A percentile compares a stretch with the other conserved stretches of the same genome.
phyloP scores from a whole-genome alignment of 139 green algal genomes.

The Medakamo hakoo region DNA sequence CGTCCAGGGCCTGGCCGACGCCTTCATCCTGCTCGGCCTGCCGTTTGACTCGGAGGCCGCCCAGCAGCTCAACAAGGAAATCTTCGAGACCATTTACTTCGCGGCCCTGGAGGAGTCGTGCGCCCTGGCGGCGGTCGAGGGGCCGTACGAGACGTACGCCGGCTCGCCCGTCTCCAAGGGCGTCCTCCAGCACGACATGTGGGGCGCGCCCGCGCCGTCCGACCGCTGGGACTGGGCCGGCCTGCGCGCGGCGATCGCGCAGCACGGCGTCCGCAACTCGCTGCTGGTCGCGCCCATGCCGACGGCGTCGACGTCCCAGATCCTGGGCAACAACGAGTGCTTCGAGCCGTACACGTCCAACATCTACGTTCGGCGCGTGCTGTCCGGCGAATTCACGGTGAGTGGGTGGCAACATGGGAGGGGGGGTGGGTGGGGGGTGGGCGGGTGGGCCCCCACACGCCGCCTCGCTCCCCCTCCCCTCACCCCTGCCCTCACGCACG shows the following conservation, averaged over 20 bases:
- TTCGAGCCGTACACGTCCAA: slow-evolving; percentile 98
- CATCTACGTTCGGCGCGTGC: slow-evolving; percentile 95
- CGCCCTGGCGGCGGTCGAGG: slow-evolving; percentile 46
- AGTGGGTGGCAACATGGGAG: too few relatives aligned
- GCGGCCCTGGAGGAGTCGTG: slow-evolving; percentile 62
- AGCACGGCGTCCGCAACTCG: slow-evolving; percentile 88
- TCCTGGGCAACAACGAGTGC: slow-evolving; percentile 96
- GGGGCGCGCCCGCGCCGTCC: slow-evolving; percentile 55
- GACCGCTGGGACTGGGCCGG: slow-evolving; percentile 69
- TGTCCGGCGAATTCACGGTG: slow-evolving; percentile 76
- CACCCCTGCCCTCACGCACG: neutral
- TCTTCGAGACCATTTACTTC: slow-evolving; percentile 97
- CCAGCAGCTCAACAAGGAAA: slow-evolving; percentile 66
- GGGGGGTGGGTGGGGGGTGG: neutral
- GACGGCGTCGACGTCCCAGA: slow-evolving; percentile 83
- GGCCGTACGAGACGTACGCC: slow-evolving; percentile 78
- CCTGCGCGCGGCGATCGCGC: slow-evolving; percentile 54
- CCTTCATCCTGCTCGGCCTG: slow-evolving; percentile 97
- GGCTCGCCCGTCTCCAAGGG: slow-evolving; percentile 66
- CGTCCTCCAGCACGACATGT: slow-evolving; percentile 91
- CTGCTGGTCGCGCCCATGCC: slow-evolving; percentile 96
- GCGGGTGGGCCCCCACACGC: neutral
- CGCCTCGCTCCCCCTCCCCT: neutral
- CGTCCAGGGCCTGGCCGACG: slow-evolving; percentile 89
- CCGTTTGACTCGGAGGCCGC: slow-evolving; percentile 83